Conservation (phyloP, 345 rosid genomes). For the Adansonia digitata region DNA sequence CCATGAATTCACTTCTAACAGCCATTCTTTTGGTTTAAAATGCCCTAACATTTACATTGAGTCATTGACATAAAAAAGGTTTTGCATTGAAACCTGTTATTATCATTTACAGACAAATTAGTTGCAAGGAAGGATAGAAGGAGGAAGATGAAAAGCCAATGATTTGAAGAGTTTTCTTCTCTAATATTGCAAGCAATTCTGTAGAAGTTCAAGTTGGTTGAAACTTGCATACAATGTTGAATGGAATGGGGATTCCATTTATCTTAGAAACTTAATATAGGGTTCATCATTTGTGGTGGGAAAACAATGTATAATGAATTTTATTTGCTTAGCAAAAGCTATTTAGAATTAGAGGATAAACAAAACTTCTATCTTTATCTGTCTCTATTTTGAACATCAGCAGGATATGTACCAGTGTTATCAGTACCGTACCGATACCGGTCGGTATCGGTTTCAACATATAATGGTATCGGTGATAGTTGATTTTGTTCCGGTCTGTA, state of each 20-base stretch:
- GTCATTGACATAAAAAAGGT: not conserved
- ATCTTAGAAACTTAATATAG: not conserved
- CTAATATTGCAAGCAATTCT: not conserved
- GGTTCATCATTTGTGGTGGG: not conserved
- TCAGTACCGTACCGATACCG: too few relatives aligned
- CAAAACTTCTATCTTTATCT: not conserved
- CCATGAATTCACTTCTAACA: not conserved
- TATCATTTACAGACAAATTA: not conserved
- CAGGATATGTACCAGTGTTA: not conserved
- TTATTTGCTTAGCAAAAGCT: not conserved
- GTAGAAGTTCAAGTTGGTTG: not conserved
- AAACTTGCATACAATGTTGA: not conserved
- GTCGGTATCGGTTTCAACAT: too few relatives aligned
- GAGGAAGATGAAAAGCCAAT: not conserved
- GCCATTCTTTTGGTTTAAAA: not conserved
- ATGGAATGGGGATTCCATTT: not conserved
- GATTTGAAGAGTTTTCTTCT: not conserved
- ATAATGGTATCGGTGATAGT: too few relatives aligned
- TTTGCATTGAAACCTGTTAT: not conserved
- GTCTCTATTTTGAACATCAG: not conserved
- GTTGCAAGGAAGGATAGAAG: not conserved
- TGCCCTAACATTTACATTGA: not conserved
- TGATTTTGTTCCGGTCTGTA: too few relatives aligned
- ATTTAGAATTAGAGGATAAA: not conserved
- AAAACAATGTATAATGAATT: not conserved